phyloP scores from a whole-genome alignment of 106 monocot species.

The Acorus calamus region DNA sequence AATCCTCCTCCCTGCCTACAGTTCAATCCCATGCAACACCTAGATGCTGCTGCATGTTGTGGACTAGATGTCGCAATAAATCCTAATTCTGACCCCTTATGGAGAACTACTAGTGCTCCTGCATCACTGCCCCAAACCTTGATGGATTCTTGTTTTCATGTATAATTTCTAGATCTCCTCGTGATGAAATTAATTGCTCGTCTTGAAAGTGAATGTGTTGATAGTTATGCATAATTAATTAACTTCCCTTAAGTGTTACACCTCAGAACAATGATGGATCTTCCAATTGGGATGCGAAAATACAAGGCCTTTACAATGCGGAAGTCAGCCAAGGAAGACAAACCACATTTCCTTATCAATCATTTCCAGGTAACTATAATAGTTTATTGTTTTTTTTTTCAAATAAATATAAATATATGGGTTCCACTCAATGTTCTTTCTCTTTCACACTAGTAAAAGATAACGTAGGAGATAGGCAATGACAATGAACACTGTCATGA shows the following conservation, averaged over 20 bases:
- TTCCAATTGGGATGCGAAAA: conserved; percentile 14
- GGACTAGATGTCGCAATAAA: too few species aligned
- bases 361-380: conserved; percentile 11
- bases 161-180: conserved; percentile 17
- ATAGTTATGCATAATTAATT: too few species aligned
- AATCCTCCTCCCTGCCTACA: conserved; percentile 15
- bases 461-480: too few species aligned
- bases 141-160: conserved; percentile 18
- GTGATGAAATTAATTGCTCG: background rate
- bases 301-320: conserved; percentile 10
- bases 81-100: conserved; percentile 5
- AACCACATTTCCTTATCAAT: conserved; percentile 17
- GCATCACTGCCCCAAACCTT: conserved; percentile 6
- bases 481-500: too few species aligned
- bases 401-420: too few species aligned
- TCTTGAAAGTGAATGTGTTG: too few species aligned
- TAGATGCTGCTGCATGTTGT: background rate
- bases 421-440: too few species aligned
- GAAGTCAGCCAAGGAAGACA: conserved; percentile 24
- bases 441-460: too few species aligned
- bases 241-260: too few species aligned
- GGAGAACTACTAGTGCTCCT: background rate
- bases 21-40: conserved; percentile 17
- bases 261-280: too few species aligned
- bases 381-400: too few species aligned